A percentile compares a stretch with the other conserved stretches of the same genome.
These are phyloP conservation scores for Cylindrotheca closterium DNA, from an alignment of 108 stramenopile species.

Conservation along the genomic window DNA sequence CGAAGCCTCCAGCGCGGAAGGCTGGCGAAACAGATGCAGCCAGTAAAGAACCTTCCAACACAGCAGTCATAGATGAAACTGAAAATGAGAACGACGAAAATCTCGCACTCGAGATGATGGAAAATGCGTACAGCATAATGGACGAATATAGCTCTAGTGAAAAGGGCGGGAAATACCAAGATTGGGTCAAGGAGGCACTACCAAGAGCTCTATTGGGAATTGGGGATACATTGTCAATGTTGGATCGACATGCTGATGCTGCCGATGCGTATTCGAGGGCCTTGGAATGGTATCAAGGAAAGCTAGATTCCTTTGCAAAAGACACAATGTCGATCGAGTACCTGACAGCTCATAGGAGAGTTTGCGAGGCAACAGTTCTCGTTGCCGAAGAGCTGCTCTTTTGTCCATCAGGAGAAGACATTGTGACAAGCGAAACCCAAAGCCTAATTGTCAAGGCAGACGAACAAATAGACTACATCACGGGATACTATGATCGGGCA, in stretches of 20 bases:
- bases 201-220: slow-evolving; percentile 68
- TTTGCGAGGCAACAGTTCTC: slow-evolving; percentile 66
- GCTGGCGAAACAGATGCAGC: neutral
- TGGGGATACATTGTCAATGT: slow-evolving; percentile 58
- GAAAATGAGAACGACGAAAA: slow-evolving; percentile 14
- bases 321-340: slow-evolving; percentile 14
- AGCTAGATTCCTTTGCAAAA: slow-evolving; percentile 20
- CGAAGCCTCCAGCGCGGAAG: neutral
- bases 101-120: slow-evolving; percentile 82
- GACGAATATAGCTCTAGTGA: slow-evolving; percentile 28
- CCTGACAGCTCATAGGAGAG: slow-evolving; percentile 44
- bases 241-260: slow-evolving; percentile 60
- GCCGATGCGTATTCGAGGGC: slow-evolving; percentile 77
- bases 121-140: slow-evolving; percentile 60
- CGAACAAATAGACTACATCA: slow-evolving; percentile 63
- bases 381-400: slow-evolving; percentile 71
- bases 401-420: slow-evolving; percentile 60
- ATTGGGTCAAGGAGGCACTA: slow-evolving; percentile 53
- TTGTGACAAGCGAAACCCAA: slow-evolving; percentile 56
- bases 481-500: slow-evolving; percentile 79
- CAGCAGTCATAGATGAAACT: neutral
- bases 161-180: slow-evolving; percentile 4
- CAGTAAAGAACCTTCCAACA: neutral
- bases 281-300: slow-evolving; percentile 52
- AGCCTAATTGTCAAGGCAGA: slow-evolving; percentile 56